Evolutionary conservation across 2,329 filamentous ascomycete species (phyloP).

Genomic region (Volutella citrinella): DNA sequence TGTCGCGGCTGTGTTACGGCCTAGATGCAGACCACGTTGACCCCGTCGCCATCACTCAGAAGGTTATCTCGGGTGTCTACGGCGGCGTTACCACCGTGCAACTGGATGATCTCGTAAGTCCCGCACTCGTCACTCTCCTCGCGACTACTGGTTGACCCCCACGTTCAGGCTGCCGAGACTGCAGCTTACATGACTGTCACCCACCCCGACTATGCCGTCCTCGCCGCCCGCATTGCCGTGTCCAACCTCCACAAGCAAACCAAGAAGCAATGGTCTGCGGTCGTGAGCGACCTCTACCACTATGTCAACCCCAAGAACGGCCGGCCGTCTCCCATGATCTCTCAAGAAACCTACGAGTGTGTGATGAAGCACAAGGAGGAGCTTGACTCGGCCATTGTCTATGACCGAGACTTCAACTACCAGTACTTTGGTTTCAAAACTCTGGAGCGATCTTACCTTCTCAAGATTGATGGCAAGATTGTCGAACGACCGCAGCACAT

Average conservation of each 20-base stretch:
- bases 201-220: slow-evolving; percentile 97
- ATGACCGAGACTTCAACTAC: slow-evolving; percentile 99
- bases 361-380: slow-evolving; percentile 97
- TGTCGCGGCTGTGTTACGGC: slow-evolving; percentile 95
- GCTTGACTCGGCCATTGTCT: slow-evolving; percentile 97
- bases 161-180: slow-evolving; percentile 83
- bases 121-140: too few relatives aligned
- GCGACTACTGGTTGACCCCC: background rate
- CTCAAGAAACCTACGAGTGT: slow-evolving; percentile 82
- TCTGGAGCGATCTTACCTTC: slow-evolving; percentile 92
- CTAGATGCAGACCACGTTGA: slow-evolving; percentile 94
- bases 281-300: slow-evolving; percentile 88
- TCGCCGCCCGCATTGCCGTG: slow-evolving; percentile 95
- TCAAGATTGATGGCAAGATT: slow-evolving; percentile 93
- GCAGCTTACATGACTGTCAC: slow-evolving; percentile 99
- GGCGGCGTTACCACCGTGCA: slow-evolving; percentile 96
- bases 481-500: slow-evolving; percentile 98
- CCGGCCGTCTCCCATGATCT: slow-evolving; percentile 88
- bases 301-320: slow-evolving; percentile 95
- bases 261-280: slow-evolving; percentile 99
- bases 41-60: slow-evolving; percentile 96
- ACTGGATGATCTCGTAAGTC: slow-evolving; percentile 88
- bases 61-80: slow-evolving; percentile 99
- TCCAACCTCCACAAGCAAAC: slow-evolving; percentile 99
- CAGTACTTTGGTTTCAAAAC: slow-evolving; percentile 99